Evolutionary conservation across 2,329 filamentous ascomycete genomes (phyloP).

Genomic region (Fusarium sp.): DNA sequence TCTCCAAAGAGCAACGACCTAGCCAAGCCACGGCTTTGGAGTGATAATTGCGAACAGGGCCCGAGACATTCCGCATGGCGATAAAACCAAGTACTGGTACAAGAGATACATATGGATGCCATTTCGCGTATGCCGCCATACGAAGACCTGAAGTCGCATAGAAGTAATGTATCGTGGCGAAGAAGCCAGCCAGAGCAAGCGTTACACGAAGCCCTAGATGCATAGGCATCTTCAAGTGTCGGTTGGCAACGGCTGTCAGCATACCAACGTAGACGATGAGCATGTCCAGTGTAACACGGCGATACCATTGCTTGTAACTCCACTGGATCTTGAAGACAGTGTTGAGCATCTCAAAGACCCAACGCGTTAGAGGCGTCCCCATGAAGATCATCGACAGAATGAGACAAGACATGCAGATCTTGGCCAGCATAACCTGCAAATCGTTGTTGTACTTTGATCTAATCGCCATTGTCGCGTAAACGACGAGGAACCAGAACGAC

Average conservation of each 20-base stretch:
- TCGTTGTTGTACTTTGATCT: conserved; percentile 54
- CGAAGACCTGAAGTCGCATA: not conserved
- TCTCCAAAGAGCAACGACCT: conserved; percentile 66
- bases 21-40: conserved; percentile 59
- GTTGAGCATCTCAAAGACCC: conserved; percentile 44
- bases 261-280: conserved; percentile 67
- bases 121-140: conserved; percentile 53
- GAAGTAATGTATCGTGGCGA: not conserved
- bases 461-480: conserved; percentile 61
- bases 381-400: conserved; percentile 42
- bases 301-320: conserved; percentile 57
- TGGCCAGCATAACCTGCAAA: conserved; percentile 54
- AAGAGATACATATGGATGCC: conserved; percentile 63
- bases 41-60: conserved; percentile 15
- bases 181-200: conserved; percentile 45
- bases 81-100: conserved; percentile 63
- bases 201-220: conserved; percentile 27
- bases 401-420: conserved; percentile 56
- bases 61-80: conserved; percentile 57
- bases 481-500: conserved; percentile 69
- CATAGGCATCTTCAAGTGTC: not conserved
- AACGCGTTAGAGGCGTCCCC: conserved; percentile 6
- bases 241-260: conserved; percentile 48
- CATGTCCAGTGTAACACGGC: conserved; percentile 60
- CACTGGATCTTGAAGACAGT: conserved; percentile 57